These are phyloP conservation scores for Pouteria campechiana DNA, from an alignment of 179 eudicot species.

Conservation along the genomic window DNA sequence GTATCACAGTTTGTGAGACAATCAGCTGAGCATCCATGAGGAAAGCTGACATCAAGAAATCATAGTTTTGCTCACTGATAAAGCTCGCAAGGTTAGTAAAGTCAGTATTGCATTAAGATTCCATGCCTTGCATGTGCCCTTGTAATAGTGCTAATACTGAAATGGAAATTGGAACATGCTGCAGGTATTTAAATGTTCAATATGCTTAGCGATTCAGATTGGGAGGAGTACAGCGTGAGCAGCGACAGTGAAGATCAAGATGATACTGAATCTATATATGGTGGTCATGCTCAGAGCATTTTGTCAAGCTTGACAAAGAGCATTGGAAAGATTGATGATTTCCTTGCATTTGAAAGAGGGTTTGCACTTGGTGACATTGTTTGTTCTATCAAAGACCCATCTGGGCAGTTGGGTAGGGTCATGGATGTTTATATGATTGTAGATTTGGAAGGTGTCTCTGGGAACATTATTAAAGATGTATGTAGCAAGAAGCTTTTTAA, in stretches of 20 bases:
- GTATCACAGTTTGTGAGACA: too few species aligned
- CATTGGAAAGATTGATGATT: conserved; percentile 83
- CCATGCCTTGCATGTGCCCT: too few species aligned
- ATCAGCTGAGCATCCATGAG: too few species aligned
- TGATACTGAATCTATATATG: conserved; percentile 53
- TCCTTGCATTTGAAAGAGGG: conserved; percentile 73
- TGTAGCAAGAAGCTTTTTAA: conserved; percentile 35
- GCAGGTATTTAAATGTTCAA: too few species aligned
- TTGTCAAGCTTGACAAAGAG: conserved; percentile 76
- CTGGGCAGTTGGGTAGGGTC: conserved; percentile 75
- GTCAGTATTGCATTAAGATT: too few species aligned
- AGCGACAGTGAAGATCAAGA: conserved; percentile 76
- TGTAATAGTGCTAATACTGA: too few species aligned
- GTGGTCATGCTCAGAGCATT: conserved; percentile 74
- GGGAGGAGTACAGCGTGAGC: conserved; percentile 58
- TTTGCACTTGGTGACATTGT: conserved; percentile 72
- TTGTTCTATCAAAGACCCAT: conserved; percentile 35
- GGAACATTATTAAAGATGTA: conserved; percentile 36
- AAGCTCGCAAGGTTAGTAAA: too few species aligned
- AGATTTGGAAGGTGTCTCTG: conserved; percentile 66
- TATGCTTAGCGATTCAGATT: conserved; percentile 44
- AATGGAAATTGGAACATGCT: conserved; percentile 21
- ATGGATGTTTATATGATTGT: conserved; percentile 43
- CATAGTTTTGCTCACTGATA: too few species aligned
- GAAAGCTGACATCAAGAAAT: too few species aligned